A percentile compares a stretch with the other conserved stretches of the same genome.
Conservation (phyloP, 2,329 filamentous ascomycete genomes). For the Epichloe festucae region DNA sequence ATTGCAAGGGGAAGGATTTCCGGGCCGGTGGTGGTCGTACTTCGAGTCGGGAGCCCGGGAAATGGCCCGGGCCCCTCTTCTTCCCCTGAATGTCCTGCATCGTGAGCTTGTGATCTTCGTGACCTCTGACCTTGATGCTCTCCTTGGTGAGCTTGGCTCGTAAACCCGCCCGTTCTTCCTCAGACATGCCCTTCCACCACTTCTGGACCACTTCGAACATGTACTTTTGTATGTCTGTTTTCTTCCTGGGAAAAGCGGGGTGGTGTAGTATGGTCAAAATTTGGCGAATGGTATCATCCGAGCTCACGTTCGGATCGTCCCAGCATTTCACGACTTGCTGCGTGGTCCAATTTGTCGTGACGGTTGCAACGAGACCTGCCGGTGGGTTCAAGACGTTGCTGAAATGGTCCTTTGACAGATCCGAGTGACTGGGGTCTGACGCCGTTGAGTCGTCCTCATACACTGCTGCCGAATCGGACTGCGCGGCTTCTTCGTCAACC, state of each 20-base stretch:
- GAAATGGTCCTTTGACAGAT: constrained; percentile 71
- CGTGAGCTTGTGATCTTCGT: constrained; percentile 17
- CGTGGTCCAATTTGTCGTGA: constrained; percentile 17
- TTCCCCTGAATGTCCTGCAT: constrained; percentile 13
- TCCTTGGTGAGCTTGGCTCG: constrained; percentile 15
- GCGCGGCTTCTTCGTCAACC: constrained; percentile 27
- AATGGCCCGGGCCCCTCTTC: constrained; percentile 13
- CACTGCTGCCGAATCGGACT: constrained; percentile 42
- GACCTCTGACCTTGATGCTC: constrained; percentile 13
- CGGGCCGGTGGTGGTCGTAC: constrained; percentile 9
- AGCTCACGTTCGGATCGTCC: constrained; percentile 56
- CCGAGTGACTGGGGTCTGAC: constrained; percentile 62
- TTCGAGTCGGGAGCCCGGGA: constrained; percentile 15
- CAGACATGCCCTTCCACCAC: constrained; percentile 49
- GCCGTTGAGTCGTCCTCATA: constrained; percentile 59
- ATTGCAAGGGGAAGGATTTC: constrained; percentile 12
- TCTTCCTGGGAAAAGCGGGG: constrained; percentile 60
- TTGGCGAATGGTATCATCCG: constrained; percentile 64
- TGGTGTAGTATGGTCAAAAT: constrained; percentile 73
- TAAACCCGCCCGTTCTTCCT: constrained; percentile 10
- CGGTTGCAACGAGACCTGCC: constrained; percentile 15
- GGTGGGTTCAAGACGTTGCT: constrained; percentile 45
- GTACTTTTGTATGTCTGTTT: constrained; percentile 59
- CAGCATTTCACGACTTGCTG: constrained; percentile 32
- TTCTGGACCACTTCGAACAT: constrained; percentile 72